Evolutionary conservation across 2,329 filamentous ascomycete species (phyloP).

Genomic region (Coleophoma cylindrospora): DNA sequence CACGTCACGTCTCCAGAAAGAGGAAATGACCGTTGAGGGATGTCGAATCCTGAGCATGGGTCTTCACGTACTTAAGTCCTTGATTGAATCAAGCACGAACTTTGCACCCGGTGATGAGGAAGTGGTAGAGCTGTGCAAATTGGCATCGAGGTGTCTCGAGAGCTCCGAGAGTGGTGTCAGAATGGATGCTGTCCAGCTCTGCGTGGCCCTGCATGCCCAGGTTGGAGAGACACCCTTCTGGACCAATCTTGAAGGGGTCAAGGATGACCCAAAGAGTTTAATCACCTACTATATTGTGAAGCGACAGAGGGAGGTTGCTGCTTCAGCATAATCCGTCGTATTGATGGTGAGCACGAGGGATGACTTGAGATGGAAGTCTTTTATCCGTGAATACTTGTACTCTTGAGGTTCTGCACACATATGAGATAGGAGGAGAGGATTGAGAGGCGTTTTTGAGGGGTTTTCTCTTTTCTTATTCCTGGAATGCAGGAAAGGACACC

Average conservation of each 20-base stretch:
- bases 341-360: too few species aligned
- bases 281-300: conserved; percentile 80
- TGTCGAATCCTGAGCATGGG: conserved; percentile 56
- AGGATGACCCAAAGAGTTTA: conserved; percentile 69
- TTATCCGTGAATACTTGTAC: too few species aligned
- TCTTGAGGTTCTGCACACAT: too few species aligned
- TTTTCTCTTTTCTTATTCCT: too few species aligned
- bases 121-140: conserved; percentile 42
- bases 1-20: conserved; percentile 38
- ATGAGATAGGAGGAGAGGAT: too few species aligned
- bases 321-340: conserved; percentile 3
- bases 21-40: conserved; percentile 39
- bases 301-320: conserved; percentile 50
- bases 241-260: conserved; percentile 57
- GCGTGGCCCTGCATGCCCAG: conserved; percentile 62
- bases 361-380: too few species aligned
- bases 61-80: conserved; percentile 54
- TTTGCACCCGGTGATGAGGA: conserved; percentile 46
- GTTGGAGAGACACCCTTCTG: conserved; percentile 62
- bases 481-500: not conserved
- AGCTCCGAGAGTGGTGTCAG: conserved; percentile 57
- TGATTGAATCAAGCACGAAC: conserved; percentile 38
- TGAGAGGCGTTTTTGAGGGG: too few species aligned
- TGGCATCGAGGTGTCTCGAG: conserved; percentile 53
- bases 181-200: conserved; percentile 77